Evolutionary conservation across 2,329 filamentous ascomycete genomes (phyloP).

Genomic region (Alternaria postmessia): DNA sequence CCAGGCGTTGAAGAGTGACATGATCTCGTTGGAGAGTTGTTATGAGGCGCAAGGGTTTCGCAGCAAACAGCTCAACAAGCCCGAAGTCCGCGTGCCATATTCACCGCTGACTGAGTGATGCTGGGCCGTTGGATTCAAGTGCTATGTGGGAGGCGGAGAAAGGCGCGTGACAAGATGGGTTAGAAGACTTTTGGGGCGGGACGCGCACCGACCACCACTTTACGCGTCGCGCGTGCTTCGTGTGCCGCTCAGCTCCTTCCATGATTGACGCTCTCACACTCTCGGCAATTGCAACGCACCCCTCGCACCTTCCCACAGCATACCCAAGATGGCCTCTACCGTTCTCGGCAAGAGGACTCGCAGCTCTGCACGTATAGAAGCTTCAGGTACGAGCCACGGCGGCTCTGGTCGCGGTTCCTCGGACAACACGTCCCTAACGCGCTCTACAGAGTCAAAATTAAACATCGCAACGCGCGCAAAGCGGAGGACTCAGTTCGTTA

Average conservation of each 20-base stretch:
- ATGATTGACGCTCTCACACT: slow-evolving; percentile 21
- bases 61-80: slow-evolving; percentile 17
- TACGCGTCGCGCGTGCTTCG: slow-evolving; percentile 18
- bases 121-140: no score
- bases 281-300: slow-evolving; percentile 29
- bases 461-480: slow-evolving; percentile 51
- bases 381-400: slow-evolving; percentile 35
- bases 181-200: not conserved
- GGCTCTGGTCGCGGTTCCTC: slow-evolving; percentile 14
- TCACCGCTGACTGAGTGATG: not conserved
- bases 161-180: not conserved
- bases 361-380: slow-evolving; percentile 37
- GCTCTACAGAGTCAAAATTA: slow-evolving; percentile 33
- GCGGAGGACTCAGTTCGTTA: slow-evolving; percentile 55
- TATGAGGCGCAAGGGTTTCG: slow-evolving; percentile 1
- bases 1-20: not conserved
- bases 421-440: slow-evolving; percentile 36
- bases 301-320: slow-evolving; percentile 30
- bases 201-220: slow-evolving; percentile 5
- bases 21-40: not conserved
- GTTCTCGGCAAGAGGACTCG: slow-evolving; percentile 52
- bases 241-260: slow-evolving; percentile 24
- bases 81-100: slow-evolving; percentile 1
- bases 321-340: slow-evolving; percentile 41
- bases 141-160: not conserved